These are phyloP conservation scores for Ogataea paradorogensis DNA, from an alignment of 805 yeast genomes.

Conservation along the genomic window DNA sequence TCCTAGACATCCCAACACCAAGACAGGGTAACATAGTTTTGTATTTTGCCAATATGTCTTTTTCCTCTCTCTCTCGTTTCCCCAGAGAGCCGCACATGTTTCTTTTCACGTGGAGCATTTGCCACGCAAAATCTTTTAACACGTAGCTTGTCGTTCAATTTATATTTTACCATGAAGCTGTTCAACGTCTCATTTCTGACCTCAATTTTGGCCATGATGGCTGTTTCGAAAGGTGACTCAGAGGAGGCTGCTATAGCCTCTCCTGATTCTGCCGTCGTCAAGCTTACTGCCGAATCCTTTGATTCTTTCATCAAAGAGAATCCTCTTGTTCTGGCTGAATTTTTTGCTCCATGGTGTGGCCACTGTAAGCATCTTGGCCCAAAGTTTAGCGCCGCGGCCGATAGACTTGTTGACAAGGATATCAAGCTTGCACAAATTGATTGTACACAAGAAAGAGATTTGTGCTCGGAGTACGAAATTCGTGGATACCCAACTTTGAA, in stretches of 20 bases:
- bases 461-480: conserved; percentile 65
- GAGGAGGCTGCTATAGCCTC: conserved; percentile 68
- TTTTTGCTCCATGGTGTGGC: conserved; percentile 98
- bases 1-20: neutral
- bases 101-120: conserved; percentile 4
- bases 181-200: conserved; percentile 38
- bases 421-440: conserved; percentile 81
- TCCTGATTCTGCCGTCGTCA: conserved; percentile 83
- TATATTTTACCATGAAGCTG: conserved; percentile 36
- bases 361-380: conserved; percentile 91
- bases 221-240: conserved; percentile 26
- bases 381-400: conserved; percentile 71
- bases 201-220: conserved; percentile 38
- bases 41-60: no score
- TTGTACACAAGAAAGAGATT: conserved; percentile 73
- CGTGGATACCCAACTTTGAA: conserved; percentile 85
- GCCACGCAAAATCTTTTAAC: conserved; percentile 6
- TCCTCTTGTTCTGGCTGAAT: conserved; percentile 80
- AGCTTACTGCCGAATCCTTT: conserved; percentile 66
- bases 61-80: neutral
- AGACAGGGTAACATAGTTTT: neutral
- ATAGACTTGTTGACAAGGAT: conserved; percentile 52
- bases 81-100: neutral
- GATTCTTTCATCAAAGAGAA: conserved; percentile 62
- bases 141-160: conserved; percentile 2